Evolutionary conservation across 768 basidiomycete species (phyloP), one percentile per base, ranked within the genome.

Genomic region (Psilocybe azurescens): DNA sequence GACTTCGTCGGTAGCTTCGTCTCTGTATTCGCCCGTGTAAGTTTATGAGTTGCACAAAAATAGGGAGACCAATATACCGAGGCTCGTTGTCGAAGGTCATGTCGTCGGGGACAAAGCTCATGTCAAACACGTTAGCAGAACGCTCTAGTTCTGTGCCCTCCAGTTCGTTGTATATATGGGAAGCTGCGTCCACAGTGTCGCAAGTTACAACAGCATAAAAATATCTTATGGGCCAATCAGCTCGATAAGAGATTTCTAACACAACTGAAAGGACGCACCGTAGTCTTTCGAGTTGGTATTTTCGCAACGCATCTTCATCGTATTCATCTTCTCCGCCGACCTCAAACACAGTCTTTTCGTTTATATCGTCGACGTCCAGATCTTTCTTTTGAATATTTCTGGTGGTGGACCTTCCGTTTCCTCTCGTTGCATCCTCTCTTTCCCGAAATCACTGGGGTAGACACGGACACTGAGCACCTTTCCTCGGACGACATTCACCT

Each of bases 61-160:
- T 50, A 49, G 41, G 41, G 44, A 49, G 61, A 13, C 9, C 9
- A 8, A 67, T n/a, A n/a, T 69, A 94, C 94, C 91, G 81, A 67
- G 80, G 85, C 60, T 91, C 88, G 14, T 86, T 85, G 18, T 90
- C 91, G 69, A 98, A 97, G 2, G 79, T 79, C 94, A 96, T 95
- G 24, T 83, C 90, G 32, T 95, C 88, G 0, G 95, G 94, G 10
- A 97, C 94, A 74, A 91, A 98, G 73, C 96, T 97, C 36, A 99
- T 77, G 72, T 99, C 93, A 62, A 99, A 90, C 6, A 98, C 85
- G 72, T 99, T 99, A 3, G 97, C 97, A 1, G 97, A 97, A 32
- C 95, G 88, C 74, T 99, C 97, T 14, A 99, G 85, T 73, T 99
- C 97, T 2, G 97, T 93, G 14, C 95, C 95, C 66, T 98, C 93